phyloP scores from a whole-genome alignment of 345 rosid genomes.

The Lepidium africanum region DNA sequence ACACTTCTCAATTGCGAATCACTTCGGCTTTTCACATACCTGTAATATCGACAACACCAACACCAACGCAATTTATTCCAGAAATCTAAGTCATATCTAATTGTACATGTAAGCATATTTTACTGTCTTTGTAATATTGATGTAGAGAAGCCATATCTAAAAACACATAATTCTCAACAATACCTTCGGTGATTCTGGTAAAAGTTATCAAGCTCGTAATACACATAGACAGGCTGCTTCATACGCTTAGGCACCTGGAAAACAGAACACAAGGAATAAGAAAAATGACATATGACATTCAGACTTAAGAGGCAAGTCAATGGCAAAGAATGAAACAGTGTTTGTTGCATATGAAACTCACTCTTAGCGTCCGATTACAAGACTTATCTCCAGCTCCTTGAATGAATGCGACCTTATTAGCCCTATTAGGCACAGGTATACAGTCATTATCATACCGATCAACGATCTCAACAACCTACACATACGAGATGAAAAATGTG shows the following conservation, averaged over 20 bases:
- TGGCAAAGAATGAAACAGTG: not conserved
- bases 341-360: slow-evolving; percentile 28
- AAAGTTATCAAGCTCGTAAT: slow-evolving; percentile 95
- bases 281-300: slow-evolving; percentile 8
- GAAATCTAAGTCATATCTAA: not conserved
- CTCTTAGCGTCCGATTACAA: slow-evolving; percentile 44
- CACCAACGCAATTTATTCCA: not conserved
- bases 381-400: slow-evolving; percentile 37
- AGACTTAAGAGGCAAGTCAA: slow-evolving; percentile 5
- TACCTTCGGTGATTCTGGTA: slow-evolving; percentile 99
- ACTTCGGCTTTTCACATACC: slow-evolving; percentile 93
- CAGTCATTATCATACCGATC: slow-evolving; percentile 69
- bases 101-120: not conserved
- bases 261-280: slow-evolving; percentile 1
- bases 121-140: not conserved
- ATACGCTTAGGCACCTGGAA: slow-evolving; percentile 64
- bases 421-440: slow-evolving; percentile 36
- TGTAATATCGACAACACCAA: slow-evolving; percentile 22
- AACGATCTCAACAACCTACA: slow-evolving; percentile 82
- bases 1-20: slow-evolving; percentile 50
- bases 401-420: slow-evolving; percentile 55
- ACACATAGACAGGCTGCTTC: slow-evolving; percentile 84
- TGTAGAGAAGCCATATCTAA: too few relatives aligned
- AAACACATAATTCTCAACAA: not conserved
- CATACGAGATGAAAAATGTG: not conserved